Evolutionary conservation across 1,284 basidiomycete genomes (phyloP).

Genomic region (Microbotryomycetes sp.): DNA sequence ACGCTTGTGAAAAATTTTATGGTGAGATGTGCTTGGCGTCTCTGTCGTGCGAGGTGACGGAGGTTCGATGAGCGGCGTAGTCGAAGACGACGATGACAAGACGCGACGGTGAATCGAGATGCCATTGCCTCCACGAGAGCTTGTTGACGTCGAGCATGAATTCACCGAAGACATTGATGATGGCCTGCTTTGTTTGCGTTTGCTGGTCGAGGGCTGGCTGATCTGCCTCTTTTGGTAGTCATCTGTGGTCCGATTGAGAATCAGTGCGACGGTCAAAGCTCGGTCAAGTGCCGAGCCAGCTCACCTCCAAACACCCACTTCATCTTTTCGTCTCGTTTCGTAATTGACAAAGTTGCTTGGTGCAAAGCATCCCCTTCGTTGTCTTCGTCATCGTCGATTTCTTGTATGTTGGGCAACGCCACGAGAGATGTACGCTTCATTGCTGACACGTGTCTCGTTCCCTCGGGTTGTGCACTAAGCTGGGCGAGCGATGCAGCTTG

Average conservation of each 20-base stretch:
- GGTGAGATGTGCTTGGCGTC: neutral
- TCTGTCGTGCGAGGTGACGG: neutral
- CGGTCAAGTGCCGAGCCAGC: no score
- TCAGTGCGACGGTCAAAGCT: no score
- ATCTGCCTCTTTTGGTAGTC: neutral
- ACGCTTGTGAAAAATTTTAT: no score
- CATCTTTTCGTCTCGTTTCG: slow-evolving; percentile 3
- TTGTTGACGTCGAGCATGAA: neutral
- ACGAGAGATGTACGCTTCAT: no score
- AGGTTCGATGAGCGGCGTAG: slow-evolving; percentile 5
- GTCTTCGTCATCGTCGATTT: neutral
- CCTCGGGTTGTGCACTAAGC: no score
- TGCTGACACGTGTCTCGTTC: no score
- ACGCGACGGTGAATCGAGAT: slow-evolving; percentile 5
- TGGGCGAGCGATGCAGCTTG: no score
- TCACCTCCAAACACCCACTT: slow-evolving; percentile 3
- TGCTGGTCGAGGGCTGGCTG: neutral
- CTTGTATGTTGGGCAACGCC: no score
- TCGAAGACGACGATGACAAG: slow-evolving; percentile 12
- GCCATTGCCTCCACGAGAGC: neutral
- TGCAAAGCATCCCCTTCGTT: neutral
- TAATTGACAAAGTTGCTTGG: neutral
- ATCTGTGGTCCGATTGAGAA: neutral
- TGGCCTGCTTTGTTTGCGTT: neutral
- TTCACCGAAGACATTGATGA: neutral